Base-by-base conservation (phyloP, 768 basidiomycete genomes). In the Pholiota molesta region DNA sequence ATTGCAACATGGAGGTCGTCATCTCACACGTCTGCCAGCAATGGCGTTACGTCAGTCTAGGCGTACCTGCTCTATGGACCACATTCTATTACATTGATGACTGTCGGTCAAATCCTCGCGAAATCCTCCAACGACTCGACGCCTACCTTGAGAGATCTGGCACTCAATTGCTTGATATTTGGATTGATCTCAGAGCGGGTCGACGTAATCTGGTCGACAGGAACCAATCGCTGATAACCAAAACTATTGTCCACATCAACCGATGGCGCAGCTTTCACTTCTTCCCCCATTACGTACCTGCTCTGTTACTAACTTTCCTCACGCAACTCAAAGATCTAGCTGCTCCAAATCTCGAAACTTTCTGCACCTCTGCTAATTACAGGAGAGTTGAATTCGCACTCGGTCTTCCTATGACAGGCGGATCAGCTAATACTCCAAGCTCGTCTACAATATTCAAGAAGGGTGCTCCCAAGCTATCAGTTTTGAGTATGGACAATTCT, bases 1-100 rank as follows among this genome's bases (percentile, higher is more conserved):
- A 10, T 11, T 37, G 35, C 11, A 56, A 44, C 26, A 44, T 57
- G 39, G 69, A 68, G 40, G 65, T 72, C 13, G 55, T 60, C n/a
- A 56, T 72, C 8, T 68, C 69, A 0, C 69, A 69, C 47, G 68
- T 72, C 5, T 72, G 71, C 49, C 54, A 60, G 1, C 59, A 52
- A 26, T 72, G 69, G 69, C 64, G 71, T 3, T 39, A 54, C 8
- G 49, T 69, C 5, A 57, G 67, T 0, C 53, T 72, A 21, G 51
- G 42, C 4, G 60, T 63, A 14, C 64, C 64, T 28, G 47, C 26
- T 7, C 58, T 72, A n/a, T 72, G 71, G 71, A 62, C 60, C 2
- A 57, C 39, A 5, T 70, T 70, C 54, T 55, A 55, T 42, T 66
- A 65, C 56, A 62, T n/a, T n/a, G 57, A 8, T n/a, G 57, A 8